Base-by-base conservation (phyloP, 768 basidiomycete species). In the Scleroderma citrinum region DNA sequence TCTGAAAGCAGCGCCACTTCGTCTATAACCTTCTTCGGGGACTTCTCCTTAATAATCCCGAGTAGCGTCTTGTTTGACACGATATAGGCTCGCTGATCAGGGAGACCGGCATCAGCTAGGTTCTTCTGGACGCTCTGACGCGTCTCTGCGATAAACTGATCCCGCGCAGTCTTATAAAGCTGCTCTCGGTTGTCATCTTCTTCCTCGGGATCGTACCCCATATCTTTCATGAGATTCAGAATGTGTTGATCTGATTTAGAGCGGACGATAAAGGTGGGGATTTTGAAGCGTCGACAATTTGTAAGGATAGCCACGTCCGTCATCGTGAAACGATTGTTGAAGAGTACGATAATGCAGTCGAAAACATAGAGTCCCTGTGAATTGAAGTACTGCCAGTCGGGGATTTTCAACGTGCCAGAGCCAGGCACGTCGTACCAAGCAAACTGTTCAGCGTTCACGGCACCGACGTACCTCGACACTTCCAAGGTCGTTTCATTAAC, bases 381-480 rank as follows among this genome's bases (percentile, higher is more conserved):
- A 31, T 63, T 61, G 52, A 66, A 65, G 46, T 66, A 66, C 24
- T 59, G 51, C 60, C 60, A 63, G 32, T 57, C 59, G 31, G 58
- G 54, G 24, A 58, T 50, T 16, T 44, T 48, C 10, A 58, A 41
- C 6, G 64, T 66, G 16, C 60, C 60, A n/a, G 62, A 61, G 26
- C 64, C 64, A 2, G 64, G 64, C 23, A 66, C 48, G 35, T 66
- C 64, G 34, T 59, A 66, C 64, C 64, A 65, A 36, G 60, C 49
- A 34, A 58, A 51, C 7, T 48, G 56, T 26, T 46, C 39, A 38
- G 46, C 39, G 5, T 58, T 47, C 36, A 19, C 35, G 17, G 45
- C 20, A 48, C 65, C 60, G 21, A 55, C 56, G 48, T 59, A 64
- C 29, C 62, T 55, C 17, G 50, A 24, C 26, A 62, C 51, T 34